A percentile compares a stretch with the other conserved stretches of the same genome.
These are phyloP conservation scores for Penicillium pulvis DNA, from an alignment of 495 filamentous ascomycete genomes.

Conservation along the genomic window DNA sequence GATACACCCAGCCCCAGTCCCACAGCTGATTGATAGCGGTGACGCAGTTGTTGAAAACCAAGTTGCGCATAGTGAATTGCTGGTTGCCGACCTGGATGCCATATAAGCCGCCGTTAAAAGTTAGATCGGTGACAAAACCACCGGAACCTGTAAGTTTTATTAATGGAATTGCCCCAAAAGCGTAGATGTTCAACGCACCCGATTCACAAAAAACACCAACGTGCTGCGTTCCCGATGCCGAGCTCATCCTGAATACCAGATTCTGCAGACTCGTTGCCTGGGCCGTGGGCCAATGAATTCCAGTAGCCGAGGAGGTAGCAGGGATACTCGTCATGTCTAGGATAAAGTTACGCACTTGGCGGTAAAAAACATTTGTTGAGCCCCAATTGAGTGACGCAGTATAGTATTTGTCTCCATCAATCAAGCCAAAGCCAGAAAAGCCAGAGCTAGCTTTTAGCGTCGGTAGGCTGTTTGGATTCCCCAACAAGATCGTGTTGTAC, in stretches of 20 bases:
- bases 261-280: constrained; percentile 50
- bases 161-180: neutral
- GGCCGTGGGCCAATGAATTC: constrained; percentile 45
- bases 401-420: constrained; percentile 38
- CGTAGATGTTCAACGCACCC: neutral
- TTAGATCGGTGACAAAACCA: constrained; percentile 48
- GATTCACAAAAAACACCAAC: constrained; percentile 45
- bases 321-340: neutral
- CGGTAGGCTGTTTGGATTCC: constrained; percentile 34
- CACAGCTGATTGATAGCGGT: constrained; percentile 55
- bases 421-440: constrained; percentile 48
- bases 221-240: constrained; percentile 25
- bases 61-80: constrained; percentile 54
- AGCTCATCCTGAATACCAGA: constrained; percentile 51
- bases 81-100: constrained; percentile 54
- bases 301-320: neutral
- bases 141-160: constrained; percentile 29
- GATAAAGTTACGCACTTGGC: neutral
- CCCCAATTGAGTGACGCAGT: neutral
- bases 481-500: constrained; percentile 67
- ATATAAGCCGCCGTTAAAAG: constrained; percentile 40
- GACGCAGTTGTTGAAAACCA: constrained; percentile 50
- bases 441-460: constrained; percentile 25
- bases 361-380: neutral
- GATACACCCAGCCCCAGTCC: constrained; percentile 55